Base-by-base conservation (phyloP, 495 filamentous ascomycete genomes). In the Podospora appendiculata region DNA sequence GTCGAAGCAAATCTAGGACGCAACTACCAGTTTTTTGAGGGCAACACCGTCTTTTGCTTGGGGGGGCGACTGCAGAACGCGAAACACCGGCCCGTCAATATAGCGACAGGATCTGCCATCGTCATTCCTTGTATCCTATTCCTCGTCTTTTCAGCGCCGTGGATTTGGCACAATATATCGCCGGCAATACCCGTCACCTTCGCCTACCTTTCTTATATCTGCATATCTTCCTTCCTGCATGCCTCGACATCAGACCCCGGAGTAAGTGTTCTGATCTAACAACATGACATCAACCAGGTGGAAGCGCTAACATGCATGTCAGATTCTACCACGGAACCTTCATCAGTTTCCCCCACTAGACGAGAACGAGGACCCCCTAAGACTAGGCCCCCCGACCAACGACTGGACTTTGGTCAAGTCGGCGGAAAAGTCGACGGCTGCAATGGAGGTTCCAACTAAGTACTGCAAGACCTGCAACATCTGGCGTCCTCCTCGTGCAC, bases 381-480 rank as follows among this genome's bases (percentile, higher is more conserved):
- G 82, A 33, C 65, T 93, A 39, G 90, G 87, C 2, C 93, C 92
- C 32, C 83, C 90, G 12, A 89, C 83, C 1, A 96, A 87, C 49
- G 86, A 90, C 57, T 98, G 93, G 93, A 85, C 87, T 4, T 81
- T 91, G 71, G 85, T 96, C 52, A 87, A 89, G 55, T 85, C 90
- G 7, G 76, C 86, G 16, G 85, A 79, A 8, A 82, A 84, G 6
- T 72, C 73, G 11, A 83, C 84, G 18, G 85, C 88, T 8, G 89
- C 88, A 8, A 95, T 98, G 86, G 93, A 97, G 63, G 91, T 98
- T 14, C 93, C 93, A 0, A 89, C 89, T 52, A 98, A 98, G 68
- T 96, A 93, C 68, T 98, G 93, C 76, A 94, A 90, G 65, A 92
- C 89, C 9, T 98, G 93, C 71, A 87, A 87, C 59, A 88, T 97